Evolutionary conservation across 306 rosid species (phyloP).

Genomic region (Quercus aquifolioides): DNA sequence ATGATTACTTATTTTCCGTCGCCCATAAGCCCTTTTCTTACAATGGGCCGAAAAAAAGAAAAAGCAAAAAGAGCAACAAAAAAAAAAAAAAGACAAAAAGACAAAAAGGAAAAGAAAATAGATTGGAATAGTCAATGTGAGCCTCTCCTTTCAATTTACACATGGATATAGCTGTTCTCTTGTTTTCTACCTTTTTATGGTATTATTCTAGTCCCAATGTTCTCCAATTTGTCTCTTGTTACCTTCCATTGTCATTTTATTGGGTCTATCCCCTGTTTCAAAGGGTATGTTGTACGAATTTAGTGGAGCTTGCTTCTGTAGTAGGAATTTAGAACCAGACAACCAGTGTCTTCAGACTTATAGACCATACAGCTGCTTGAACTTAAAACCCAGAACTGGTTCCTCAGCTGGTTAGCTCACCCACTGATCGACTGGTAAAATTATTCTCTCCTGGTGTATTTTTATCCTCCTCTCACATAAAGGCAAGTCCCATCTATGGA

Average conservation of each 20-base stretch:
- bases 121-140: neutral
- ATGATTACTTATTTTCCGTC: neutral
- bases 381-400: no score
- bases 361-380: no score
- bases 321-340: no score
- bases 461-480: no score
- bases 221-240: neutral
- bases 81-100: neutral
- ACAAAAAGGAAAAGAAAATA: neutral
- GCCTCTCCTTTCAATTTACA: constrained; percentile 12
- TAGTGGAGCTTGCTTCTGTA: neutral
- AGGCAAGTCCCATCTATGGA: no score
- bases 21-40: neutral
- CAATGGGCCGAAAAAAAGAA: neutral
- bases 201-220: neutral
- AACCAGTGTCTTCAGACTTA: no score
- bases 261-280: neutral
- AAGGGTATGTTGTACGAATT: no score
- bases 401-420: no score
- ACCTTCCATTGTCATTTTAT: neutral
- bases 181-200: neutral
- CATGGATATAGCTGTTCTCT: neutral
- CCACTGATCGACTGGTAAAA: no score
- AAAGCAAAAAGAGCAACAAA: neutral
- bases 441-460: no score